Conservation (phyloP, 805 yeast species). For the Hanseniaspora taiwanica region DNA sequence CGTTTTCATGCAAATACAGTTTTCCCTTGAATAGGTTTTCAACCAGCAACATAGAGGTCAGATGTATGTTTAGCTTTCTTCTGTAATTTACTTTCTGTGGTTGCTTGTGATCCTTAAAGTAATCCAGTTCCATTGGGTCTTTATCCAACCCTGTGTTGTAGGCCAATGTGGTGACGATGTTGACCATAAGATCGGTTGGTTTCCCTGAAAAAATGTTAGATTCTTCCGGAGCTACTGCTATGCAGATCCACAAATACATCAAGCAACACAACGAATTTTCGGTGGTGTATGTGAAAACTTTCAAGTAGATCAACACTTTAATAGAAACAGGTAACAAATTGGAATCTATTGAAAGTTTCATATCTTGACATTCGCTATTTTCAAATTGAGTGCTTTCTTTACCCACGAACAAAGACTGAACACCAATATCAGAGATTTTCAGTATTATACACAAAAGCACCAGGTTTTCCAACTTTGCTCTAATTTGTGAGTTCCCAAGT, state of each 20-base stretch:
- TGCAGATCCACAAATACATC: constrained; percentile 22
- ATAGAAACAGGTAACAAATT: constrained; percentile 14
- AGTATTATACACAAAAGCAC: constrained; percentile 16
- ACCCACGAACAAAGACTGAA: background rate
- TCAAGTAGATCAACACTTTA: constrained; percentile 17
- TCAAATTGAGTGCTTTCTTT: constrained; percentile 7
- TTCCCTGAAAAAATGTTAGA: constrained; percentile 22
- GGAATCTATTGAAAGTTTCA: too few species aligned
- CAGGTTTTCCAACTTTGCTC: constrained; percentile 18
- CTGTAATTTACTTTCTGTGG: constrained; percentile 2
- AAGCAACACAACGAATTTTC: constrained; percentile 20
- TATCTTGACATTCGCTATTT: too few species aligned
- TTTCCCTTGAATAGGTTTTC: constrained; percentile 5
- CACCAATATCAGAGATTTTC: constrained; percentile 11
- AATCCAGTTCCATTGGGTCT: constrained; percentile 20
- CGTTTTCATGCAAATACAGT: background rate
- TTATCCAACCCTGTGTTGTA: constrained; percentile 22
- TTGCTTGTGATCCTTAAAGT: constrained; percentile 9
- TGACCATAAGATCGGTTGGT: constrained; percentile 22
- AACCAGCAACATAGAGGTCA: constrained; percentile 1
- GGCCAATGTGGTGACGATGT: constrained; percentile 19
- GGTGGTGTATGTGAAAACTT: constrained; percentile 20
- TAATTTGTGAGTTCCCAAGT: constrained; percentile 16
- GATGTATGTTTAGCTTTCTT: constrained; percentile 2
- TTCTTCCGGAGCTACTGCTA: constrained; percentile 23